Evolutionary conservation across 371 early-diverging fungal species (phyloP).

Genomic region (Mortierella sp.): DNA sequence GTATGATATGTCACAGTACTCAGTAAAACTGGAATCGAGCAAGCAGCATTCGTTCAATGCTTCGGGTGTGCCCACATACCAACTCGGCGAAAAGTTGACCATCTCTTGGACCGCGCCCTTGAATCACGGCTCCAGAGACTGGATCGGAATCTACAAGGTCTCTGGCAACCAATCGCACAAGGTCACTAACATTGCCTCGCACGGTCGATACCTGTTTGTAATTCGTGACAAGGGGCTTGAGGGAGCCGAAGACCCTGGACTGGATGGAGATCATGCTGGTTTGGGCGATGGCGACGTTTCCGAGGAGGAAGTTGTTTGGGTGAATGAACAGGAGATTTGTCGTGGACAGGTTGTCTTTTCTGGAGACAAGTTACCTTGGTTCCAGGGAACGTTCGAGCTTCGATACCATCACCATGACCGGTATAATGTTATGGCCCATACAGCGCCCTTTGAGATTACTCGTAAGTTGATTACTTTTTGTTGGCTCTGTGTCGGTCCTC

Average conservation of each 20-base stretch:
- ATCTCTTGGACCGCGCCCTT: conserved; percentile 82
- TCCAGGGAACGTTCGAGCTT: conserved; percentile 88
- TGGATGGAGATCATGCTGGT: conserved; percentile 42
- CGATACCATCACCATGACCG: conserved; percentile 91
- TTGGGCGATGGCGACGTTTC: conserved; percentile 64
- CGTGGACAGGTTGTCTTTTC: conserved; percentile 67
- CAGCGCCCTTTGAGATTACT: conserved; percentile 84
- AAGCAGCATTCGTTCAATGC: conserved; percentile 20
- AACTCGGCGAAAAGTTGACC: conserved; percentile 81
- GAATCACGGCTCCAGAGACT: conserved; percentile 83
- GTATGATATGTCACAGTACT: conserved; percentile 67
- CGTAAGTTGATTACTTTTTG: conserved; percentile 56
- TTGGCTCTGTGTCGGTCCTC: neutral
- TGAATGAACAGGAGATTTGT: conserved; percentile 40
- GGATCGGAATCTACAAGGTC: conserved; percentile 94
- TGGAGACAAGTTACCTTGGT: conserved; percentile 84
- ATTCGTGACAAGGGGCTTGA: conserved; percentile 18
- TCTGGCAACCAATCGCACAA: conserved; percentile 78
- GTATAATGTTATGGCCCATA: conserved; percentile 86
- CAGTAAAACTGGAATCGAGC: conserved; percentile 45
- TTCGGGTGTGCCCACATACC: conserved; percentile 43
- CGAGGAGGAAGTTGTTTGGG: conserved; percentile 47
- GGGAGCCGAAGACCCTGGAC: conserved; percentile 49
- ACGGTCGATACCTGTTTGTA: conserved; percentile 76
- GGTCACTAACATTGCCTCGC: conserved; percentile 83